Conservation (phyloP, 129 eudicot species). For the Cynara cardunculus region DNA sequence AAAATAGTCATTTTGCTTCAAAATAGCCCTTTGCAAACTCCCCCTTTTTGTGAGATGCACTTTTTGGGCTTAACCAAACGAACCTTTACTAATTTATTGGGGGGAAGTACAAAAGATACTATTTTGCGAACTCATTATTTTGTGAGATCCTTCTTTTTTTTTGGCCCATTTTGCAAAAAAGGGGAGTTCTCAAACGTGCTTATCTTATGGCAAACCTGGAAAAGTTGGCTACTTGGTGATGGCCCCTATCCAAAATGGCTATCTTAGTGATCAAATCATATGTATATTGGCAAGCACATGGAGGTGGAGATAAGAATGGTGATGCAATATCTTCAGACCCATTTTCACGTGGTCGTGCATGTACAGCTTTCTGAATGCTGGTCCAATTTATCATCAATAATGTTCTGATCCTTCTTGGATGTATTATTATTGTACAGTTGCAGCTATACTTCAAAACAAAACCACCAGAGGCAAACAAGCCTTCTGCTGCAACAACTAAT, state of each 20-base stretch:
- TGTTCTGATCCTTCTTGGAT: neutral
- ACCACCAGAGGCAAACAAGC: conserved; percentile 86
- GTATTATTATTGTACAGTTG: conserved; percentile 41
- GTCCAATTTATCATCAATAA: neutral
- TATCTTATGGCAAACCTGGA: neutral
- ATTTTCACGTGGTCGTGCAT: too few relatives aligned
- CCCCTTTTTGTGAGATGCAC: neutral
- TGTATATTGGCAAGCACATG: neutral
- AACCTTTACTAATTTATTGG: neutral
- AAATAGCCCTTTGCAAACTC: neutral
- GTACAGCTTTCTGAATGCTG: neutral
- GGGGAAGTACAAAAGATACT: neutral
- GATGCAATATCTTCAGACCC: too few relatives aligned
- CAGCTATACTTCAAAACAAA: conserved; percentile 84
- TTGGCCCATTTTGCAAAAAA: neutral
- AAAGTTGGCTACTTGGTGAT: neutral
- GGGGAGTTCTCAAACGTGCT: neutral
- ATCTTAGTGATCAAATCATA: too few relatives aligned
- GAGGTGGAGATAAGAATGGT: neutral
- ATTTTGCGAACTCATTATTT: neutral
- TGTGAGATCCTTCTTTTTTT: too few relatives aligned
- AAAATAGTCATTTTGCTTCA: neutral
- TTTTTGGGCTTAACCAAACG: neutral
- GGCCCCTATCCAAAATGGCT: neutral
- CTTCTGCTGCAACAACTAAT: conserved; percentile 58